Evolutionary conservation across 805 yeast species (phyloP).

Genomic region (Starmerella roubikii): DNA sequence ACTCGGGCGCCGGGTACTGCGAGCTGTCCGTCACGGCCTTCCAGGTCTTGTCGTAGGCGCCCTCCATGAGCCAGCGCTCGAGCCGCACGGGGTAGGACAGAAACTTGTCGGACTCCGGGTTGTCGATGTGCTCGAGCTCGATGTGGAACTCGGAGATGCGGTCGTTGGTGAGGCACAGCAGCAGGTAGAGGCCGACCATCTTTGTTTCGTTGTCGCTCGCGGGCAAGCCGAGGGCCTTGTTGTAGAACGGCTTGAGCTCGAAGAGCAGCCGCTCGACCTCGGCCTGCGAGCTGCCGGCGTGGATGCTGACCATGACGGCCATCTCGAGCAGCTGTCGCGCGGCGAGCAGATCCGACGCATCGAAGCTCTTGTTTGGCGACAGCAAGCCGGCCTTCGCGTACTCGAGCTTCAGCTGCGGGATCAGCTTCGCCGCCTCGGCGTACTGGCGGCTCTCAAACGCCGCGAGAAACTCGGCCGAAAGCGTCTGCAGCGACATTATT

Average conservation of each 20-base stretch:
- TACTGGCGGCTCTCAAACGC: constrained; percentile 53
- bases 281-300: constrained; percentile 39
- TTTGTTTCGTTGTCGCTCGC: constrained; percentile 53
- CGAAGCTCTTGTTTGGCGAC: constrained; percentile 41
- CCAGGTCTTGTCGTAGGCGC: constrained; percentile 87
- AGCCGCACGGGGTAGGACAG: constrained; percentile 75
- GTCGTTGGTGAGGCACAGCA: constrained; percentile 68
- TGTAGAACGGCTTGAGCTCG: constrained; percentile 68
- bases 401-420: constrained; percentile 65
- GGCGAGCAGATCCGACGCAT: constrained; percentile 49
- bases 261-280: constrained; percentile 60
- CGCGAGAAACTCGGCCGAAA: constrained; percentile 54
- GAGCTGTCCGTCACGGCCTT: constrained; percentile 46
- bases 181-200: constrained; percentile 59
- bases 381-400: constrained; percentile 64
- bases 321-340: constrained; percentile 76
- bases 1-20: constrained; percentile 50
- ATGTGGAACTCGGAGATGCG: constrained; percentile 81
- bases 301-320: constrained; percentile 71
- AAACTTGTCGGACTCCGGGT: constrained; percentile 53
- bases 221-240: constrained; percentile 29
- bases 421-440: constrained; percentile 42
- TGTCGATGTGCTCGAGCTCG: constrained; percentile 61
- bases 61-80: constrained; percentile 92
- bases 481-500: constrained; percentile 47